Base-by-base conservation (phyloP, 345 rosid genomes). In the Euphorbia lathyris region DNA sequence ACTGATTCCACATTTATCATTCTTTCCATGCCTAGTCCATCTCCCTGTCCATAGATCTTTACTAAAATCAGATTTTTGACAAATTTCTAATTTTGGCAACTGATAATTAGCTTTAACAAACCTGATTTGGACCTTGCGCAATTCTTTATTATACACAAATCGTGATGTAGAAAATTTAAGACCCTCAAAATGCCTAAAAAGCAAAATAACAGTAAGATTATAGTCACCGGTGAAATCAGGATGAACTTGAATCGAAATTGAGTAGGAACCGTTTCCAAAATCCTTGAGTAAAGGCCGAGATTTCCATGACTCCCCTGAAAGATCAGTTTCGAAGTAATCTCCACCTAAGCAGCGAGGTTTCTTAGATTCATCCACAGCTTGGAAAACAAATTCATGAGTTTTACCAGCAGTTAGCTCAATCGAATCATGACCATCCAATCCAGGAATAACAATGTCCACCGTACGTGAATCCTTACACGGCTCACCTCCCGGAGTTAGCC, bases 241-340 rank as follows among this genome's bases (percentile, higher is more conserved):
- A 86, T 95, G 98, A 58, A 92, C 94, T 66, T 92, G 99, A 62
- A 95, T 79, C 12, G 83, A 83, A 63, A 90, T 32, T 0, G 87
- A 83, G 78, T 95, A 95, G 5, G 87, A 81, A 47, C 98, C 99
- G 61, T 95, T 85, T 23, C 87, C 89, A 27, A 90, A 87, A 75
- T 95, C 98, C 74, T 76, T 88, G 57, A 95, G 85, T 52, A 77
- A 74, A 20, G 99, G 98, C 74, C 97, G 71, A 0, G 96, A 92
- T 73, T 90, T 95, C 98, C 99, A 95, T 23, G 82, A 77, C 65
- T 83, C 90, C 0, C 99, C 96, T 2, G 97, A 88, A 63, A 95
- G 90, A 75, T 92, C 99, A 1, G 87, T 79, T 74, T 95, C 99
- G 58, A 85, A 95, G 77, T 88, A 90, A 78, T 95, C 99, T 6